Evolutionary conservation across 768 basidiomycete species (phyloP), one percentile per base, ranked within the genome.

Genomic region (Tubosaeta sp.): DNA sequence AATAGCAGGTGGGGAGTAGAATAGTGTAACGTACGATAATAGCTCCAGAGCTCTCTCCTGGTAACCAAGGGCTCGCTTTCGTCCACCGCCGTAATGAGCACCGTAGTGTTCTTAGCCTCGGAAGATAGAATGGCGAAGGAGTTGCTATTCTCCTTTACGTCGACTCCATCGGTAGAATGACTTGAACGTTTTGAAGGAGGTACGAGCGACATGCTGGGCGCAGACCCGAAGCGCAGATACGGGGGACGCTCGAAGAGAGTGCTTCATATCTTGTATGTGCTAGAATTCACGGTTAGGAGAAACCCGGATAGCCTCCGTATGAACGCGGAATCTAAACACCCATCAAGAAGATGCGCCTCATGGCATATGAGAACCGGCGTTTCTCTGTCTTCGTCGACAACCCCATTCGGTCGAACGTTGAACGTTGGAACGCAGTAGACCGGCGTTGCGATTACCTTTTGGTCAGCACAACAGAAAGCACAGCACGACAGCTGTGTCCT

Each of bases 1-100:
- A 41, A 52, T 34, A 10, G 24, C 12, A 14, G 7, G 29, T 30
- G 21, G 29, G 44, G 6, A 8, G 8, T 30, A 4, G 18, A 24
- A 35, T 7, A 2, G 5, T 3, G 36, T 1, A 16, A 49, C 63
- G 42, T 27, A 87, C 87, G 55, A 64, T 90, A 90, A 60, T 90
- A 91, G 47, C 81, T 82, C 89, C 88, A 91, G 8, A 91, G 70
- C 62, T 91, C 89, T 60, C 65, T 78, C 44, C 83, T 74, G 16
- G 83, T 87, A 4, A 90, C 87, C 7, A 84, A 62, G 0, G 88
- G 88, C 48, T 86, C 88, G 38, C 82, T 69, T 54, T 73, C 70
- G 39, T 53, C 64, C 34, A 77, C 69, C 0, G 72, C 66, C 0
- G 74, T 73, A 2, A 79, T 65, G 43, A 75, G 73, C 13, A 62